A percentile compares a stretch with the other conserved stretches of the same genome.
Evolutionary conservation across 1,139 yeast genomes (phyloP).

Genomic region (Candida neerlandica): DNA sequence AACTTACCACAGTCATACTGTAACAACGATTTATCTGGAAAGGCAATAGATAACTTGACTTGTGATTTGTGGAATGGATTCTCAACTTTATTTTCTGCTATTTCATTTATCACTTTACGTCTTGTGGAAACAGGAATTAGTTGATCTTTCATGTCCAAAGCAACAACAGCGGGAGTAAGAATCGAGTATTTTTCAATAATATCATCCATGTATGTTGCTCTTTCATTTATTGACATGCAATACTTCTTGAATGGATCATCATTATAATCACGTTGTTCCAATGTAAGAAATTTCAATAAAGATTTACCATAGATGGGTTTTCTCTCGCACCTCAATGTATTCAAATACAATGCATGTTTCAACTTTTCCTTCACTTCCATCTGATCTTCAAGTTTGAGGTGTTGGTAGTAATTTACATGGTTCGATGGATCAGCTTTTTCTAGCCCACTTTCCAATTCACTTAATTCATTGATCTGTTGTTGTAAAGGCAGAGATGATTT

Average conservation of each 20-base stretch:
- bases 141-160: conserved; percentile 70
- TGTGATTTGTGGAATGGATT: conserved; percentile 83
- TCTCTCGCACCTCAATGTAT: conserved; percentile 60
- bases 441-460: conserved; percentile 29
- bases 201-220: conserved; percentile 50
- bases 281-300: conserved; percentile 26
- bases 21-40: conserved; percentile 89
- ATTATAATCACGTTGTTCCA: conserved; percentile 14
- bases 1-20: conserved; percentile 98
- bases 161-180: conserved; percentile 84
- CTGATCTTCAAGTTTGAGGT: conserved; percentile 54
- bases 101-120: conserved; percentile 35
- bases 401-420: conserved; percentile 62
- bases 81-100: conserved; percentile 40
- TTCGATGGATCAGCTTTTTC: conserved; percentile 46
- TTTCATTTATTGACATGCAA: conserved; percentile 38
- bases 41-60: conserved; percentile 86
- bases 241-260: conserved; percentile 22
- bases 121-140: conserved; percentile 44
- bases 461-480: conserved; percentile 45
- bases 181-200: conserved; percentile 77
- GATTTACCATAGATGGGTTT: conserved; percentile 59
- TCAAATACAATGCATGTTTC: conserved; percentile 63
- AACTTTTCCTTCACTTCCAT: conserved; percentile 52
- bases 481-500: conserved; percentile 51